Percentiles rank a stretch among this genome's conserved stretches.
These are phyloP conservation scores for Penicillium cosmopolitanum DNA, from an alignment of 495 filamentous ascomycete species.

Conservation along the genomic window DNA sequence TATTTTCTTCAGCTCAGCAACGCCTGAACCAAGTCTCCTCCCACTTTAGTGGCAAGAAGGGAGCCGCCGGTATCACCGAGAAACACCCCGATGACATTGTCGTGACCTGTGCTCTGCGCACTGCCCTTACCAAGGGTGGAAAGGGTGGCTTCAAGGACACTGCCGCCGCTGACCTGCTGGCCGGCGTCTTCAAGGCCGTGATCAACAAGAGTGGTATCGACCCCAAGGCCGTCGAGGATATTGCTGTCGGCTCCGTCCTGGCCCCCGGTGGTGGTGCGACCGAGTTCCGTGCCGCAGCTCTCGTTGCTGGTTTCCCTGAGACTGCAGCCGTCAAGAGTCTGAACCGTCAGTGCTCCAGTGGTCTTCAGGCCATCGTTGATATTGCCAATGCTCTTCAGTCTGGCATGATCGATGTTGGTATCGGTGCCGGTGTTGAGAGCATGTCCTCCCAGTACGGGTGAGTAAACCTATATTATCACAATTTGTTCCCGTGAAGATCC, in stretches of 20 bases:
- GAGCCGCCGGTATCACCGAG: constrained; percentile 56
- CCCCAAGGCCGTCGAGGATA: constrained; percentile 83
- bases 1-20: constrained; percentile 51
- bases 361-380: constrained; percentile 87
- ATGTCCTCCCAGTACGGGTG: constrained; percentile 93
- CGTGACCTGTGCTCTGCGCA: constrained; percentile 89
- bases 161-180: constrained; percentile 79
- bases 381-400: constrained; percentile 86
- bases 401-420: constrained; percentile 94
- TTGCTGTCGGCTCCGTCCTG: constrained; percentile 89
- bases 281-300: constrained; percentile 89
- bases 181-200: constrained; percentile 78
- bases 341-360: constrained; percentile 91
- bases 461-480: constrained; percentile 23
- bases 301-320: constrained; percentile 91
- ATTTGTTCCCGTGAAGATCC: not conserved
- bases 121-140: constrained; percentile 88
- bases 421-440: constrained; percentile 96
- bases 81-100: constrained; percentile 81
- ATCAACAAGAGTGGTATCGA: constrained; percentile 84
- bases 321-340: constrained; percentile 77
- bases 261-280: constrained; percentile 94
- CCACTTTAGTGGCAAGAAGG: constrained; percentile 57
- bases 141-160: constrained; percentile 97
- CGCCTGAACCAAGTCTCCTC: constrained; percentile 66